Conservation (phyloP, 2,329 filamentous ascomycete species). For the Sclerotiophoma versabilis region DNA sequence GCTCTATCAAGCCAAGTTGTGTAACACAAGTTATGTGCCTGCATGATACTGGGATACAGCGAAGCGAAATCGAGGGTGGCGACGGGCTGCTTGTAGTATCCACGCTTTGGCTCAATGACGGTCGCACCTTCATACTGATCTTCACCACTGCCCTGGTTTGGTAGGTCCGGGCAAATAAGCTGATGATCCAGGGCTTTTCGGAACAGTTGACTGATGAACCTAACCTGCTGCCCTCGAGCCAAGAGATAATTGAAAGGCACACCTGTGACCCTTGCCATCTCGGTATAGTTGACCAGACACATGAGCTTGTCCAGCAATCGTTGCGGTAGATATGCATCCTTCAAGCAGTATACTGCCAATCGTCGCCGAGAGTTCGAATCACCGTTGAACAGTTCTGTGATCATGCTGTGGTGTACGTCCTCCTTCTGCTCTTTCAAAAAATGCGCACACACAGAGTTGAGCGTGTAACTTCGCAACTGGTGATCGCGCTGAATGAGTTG, state of each 20-base stretch:
- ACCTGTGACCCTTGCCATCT: constrained; percentile 99
- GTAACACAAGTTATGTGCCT: constrained; percentile 98
- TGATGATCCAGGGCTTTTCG: constrained; percentile 93
- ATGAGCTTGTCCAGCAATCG: constrained; percentile 96
- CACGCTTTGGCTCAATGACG: constrained; percentile 92
- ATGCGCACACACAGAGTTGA: constrained; percentile 94
- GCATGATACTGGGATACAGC: constrained; percentile 97
- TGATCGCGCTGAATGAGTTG: constrained; percentile 94
- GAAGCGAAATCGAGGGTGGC: constrained; percentile 99
- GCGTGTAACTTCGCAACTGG: constrained; percentile 92
- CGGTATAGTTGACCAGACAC: constrained; percentile 98
- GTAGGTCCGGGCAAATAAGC: constrained; percentile 89
- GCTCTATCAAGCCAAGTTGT: constrained; percentile 87
- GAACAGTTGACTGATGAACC: constrained; percentile 97
- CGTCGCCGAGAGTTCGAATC: constrained; percentile 90
- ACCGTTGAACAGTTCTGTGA: constrained; percentile 96
- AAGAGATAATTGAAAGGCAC: constrained; percentile 96
- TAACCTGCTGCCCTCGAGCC: constrained; percentile 92
- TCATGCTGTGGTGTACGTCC: constrained; percentile 99
- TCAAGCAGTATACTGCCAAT: constrained; percentile 93
- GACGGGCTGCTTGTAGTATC: constrained; percentile 93
- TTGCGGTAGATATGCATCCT: constrained; percentile 95
- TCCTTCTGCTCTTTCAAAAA: constrained; percentile 98
- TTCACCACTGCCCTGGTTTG: constrained; percentile 68
- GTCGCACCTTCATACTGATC: constrained; percentile 98